Evolutionary conservation across 352 stramenopile species (phyloP).

Genomic region (Globisporangium nagaii): DNA sequence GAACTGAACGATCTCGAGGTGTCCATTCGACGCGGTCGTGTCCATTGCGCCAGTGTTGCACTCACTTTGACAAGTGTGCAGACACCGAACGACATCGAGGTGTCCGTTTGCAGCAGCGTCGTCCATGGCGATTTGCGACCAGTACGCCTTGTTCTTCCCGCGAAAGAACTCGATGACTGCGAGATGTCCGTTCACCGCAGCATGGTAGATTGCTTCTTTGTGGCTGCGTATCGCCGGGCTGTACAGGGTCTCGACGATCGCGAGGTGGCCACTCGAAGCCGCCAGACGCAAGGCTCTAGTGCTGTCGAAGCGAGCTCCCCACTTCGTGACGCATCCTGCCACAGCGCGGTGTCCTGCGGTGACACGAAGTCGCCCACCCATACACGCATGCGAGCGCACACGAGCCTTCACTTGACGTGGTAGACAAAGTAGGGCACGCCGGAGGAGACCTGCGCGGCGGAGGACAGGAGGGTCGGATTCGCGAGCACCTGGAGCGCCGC

Average conservation of each 20-base stretch:
- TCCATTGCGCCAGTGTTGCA: background rate
- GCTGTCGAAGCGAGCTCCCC: too few relatives aligned
- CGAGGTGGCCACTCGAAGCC: constrained; percentile 15
- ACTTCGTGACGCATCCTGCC: background rate
- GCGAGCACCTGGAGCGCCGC: background rate
- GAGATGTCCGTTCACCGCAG: background rate
- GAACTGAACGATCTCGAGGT: too few relatives aligned
- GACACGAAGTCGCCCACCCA: too few relatives aligned
- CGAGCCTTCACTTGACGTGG: background rate
- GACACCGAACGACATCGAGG: background rate
- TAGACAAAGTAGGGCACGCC: background rate
- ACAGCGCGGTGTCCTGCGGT: too few relatives aligned
- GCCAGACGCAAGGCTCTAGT: too few relatives aligned
- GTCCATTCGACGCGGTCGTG: too few relatives aligned
- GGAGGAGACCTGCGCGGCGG: background rate
- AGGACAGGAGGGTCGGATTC: background rate
- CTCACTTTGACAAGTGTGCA: too few relatives aligned
- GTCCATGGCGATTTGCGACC: background rate
- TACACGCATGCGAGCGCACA: background rate
- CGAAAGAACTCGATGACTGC: background rate
- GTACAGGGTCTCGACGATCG: constrained; percentile 21
- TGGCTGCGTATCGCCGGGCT: too few relatives aligned
- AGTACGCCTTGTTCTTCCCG: constrained; percentile 1
- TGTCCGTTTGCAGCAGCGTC: background rate
- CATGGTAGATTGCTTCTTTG: background rate